Evolutionary conservation across 1,284 basidiomycete species (phyloP).

Genomic region (Rhodotorula sp.): DNA sequence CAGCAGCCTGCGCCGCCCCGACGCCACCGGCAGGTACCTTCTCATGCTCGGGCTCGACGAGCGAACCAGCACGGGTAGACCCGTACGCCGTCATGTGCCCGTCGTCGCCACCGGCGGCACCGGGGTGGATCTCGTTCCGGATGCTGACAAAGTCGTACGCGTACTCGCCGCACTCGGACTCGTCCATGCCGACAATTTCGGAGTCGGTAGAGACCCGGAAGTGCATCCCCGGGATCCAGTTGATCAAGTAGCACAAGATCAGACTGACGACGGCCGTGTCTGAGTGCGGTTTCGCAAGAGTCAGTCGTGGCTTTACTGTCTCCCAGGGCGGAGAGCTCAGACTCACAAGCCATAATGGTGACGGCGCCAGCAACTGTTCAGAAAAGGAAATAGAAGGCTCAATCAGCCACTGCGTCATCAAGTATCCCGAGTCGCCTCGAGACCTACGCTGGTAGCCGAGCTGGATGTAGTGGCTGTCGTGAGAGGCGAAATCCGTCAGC

Average conservation of each 20-base stretch:
- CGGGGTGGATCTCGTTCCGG: not conserved
- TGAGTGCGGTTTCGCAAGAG: too few relatives aligned
- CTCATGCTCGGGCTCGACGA: too few relatives aligned
- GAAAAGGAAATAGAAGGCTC: too few relatives aligned
- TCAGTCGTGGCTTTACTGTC: too few relatives aligned
- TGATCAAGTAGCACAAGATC: conserved; percentile 86
- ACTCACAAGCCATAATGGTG: conserved; percentile 61
- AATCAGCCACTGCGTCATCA: too few relatives aligned
- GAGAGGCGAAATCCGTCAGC: too few relatives aligned
- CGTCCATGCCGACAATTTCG: conserved; percentile 77
- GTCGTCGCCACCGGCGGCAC: too few relatives aligned
- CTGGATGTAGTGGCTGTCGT: conserved; percentile 60
- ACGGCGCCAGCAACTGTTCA: conserved; percentile 65
- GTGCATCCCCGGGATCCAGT: conserved; percentile 81
- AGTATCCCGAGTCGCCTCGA: too few relatives aligned
- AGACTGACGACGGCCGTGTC: conserved; percentile 61
- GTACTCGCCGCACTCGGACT: conserved; percentile 8
- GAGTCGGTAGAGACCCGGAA: conserved; percentile 76
- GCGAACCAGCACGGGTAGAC: not conserved
- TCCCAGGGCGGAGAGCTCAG: too few relatives aligned
- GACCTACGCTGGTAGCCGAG: conserved; percentile 68
- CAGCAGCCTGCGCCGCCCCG: too few relatives aligned
- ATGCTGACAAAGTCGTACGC: conserved; percentile 9
- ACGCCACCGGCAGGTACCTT: too few relatives aligned
- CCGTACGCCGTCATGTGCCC: not conserved